Base-by-base conservation (phyloP, 768 basidiomycete genomes). In the Leucocoprinus sp. region DNA sequence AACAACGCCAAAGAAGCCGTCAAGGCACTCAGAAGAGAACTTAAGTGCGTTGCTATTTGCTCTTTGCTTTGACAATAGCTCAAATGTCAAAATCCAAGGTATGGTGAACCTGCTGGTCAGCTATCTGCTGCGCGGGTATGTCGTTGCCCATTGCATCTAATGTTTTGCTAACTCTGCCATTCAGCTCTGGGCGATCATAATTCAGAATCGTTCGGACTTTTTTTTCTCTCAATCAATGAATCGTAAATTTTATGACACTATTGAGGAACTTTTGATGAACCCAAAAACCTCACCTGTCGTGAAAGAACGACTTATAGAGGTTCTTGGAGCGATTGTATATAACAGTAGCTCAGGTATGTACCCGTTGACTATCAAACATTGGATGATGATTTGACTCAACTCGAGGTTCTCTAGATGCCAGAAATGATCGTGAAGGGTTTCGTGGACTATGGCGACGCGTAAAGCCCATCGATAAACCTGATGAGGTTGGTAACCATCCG, bases 181-280 rank as follows among this genome's bases (percentile, higher is more conserved):
- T 17, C 51, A 89, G 85, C 58, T 96, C 5, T 93, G 91, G 92
- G 83, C 90, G 2, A 82, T 93, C 54, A 85, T 93, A 82, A 73
- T 93, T 28, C 79, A 80, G 22, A 93, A 93, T 57, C 81, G 82
- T 2, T 75, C 80, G 0, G 78, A 82, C 8, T 57, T 75, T 11
- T 91, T 93, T 55, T 74, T 88, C 27, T 61, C 72, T 9, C 81
- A 87, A 54, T 82, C 78, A 29, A 72, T 77, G 11, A 70, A 80
- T 24, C 78, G 80, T 55, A 91, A 91, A 58, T 92, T 92, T 55
- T 62, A 86, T 15, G 83, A 89, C 42, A 80, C 77, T 1, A 65
- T 92, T 14, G 89, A 91, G 50, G 85, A 90, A 14, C 72, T 87
- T 15, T 64, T 91, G 3, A 66, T 62, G 1, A 76, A 75, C 0